Percentiles rank a stretch among this genome's conserved stretches.
Conservation (phyloP, 2,329 filamentous ascomycete genomes). For the Phialophora tarda region DNA sequence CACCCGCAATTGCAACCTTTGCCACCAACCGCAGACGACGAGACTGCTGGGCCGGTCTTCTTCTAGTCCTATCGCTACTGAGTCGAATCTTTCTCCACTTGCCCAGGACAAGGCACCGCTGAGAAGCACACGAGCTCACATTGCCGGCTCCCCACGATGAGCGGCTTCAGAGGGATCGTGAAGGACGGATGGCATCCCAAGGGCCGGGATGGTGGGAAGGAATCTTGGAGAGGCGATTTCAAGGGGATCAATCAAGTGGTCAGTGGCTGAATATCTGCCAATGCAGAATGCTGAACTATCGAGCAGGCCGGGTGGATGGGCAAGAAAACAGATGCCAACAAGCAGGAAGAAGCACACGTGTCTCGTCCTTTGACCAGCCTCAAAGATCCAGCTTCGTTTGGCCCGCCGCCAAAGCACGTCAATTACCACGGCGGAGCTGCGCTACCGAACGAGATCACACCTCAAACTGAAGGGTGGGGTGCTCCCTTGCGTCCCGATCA, state of each 20-base stretch:
- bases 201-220: conserved; percentile 57
- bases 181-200: conserved; percentile 63
- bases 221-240: conserved; percentile 62
- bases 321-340: conserved; percentile 57
- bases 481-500: conserved; percentile 50
- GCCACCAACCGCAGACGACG: not conserved
- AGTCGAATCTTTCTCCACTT: not conserved
- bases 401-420: conserved; percentile 75
- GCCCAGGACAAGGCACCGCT: not conserved
- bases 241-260: conserved; percentile 64
- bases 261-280: conserved; percentile 37
- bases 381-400: conserved; percentile 77
- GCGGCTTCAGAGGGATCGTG: conserved; percentile 50
- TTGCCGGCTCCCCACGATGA: conserved; percentile 20
- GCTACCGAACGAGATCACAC: conserved; percentile 53
- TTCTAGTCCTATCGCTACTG: not conserved
- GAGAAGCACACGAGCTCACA: conserved; percentile 4
- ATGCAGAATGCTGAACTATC: conserved; percentile 1
- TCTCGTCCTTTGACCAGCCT: conserved; percentile 71
- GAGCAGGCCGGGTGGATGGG: conserved; percentile 64
- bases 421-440: conserved; percentile 56
- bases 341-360: conserved; percentile 53
- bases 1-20: not conserved
- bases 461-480: conserved; percentile 52
- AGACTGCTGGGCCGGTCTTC: not conserved